These are phyloP conservation scores for Vaccinium vitisidaea DNA, from an alignment of 148 eudicot species.

Conservation along the genomic window DNA sequence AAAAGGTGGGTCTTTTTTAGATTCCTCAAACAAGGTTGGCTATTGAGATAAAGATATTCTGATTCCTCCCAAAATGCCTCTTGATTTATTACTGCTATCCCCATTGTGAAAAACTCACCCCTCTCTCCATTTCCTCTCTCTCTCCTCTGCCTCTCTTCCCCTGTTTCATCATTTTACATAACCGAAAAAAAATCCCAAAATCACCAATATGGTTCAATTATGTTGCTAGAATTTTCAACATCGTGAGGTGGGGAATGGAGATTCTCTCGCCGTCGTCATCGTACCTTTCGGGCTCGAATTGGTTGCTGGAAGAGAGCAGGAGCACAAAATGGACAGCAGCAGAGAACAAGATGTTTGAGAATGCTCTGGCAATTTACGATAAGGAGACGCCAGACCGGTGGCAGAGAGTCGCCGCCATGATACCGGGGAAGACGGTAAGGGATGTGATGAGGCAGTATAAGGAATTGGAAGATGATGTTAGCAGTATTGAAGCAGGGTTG, in stretches of 20 bases:
- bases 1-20: slow-evolving; percentile 56
- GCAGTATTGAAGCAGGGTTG: slow-evolving; percentile 77
- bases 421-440: slow-evolving; percentile 71
- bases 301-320: slow-evolving; percentile 68
- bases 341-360: slow-evolving; percentile 84
- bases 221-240: background rate
- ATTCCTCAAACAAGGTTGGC: slow-evolving; percentile 49
- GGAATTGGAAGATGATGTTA: slow-evolving; percentile 73
- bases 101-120: slow-evolving; percentile 50
- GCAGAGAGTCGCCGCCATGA: slow-evolving; percentile 72
- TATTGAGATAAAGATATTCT: slow-evolving; percentile 51
- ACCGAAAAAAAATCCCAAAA: background rate
- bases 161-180: background rate
- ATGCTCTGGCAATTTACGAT: slow-evolving; percentile 72
- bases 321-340: slow-evolving; percentile 66
- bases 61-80: slow-evolving; percentile 53
- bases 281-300: slow-evolving; percentile 55
- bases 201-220: background rate
- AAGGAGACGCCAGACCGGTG: slow-evolving; percentile 87
- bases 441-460: slow-evolving; percentile 78
- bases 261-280: slow-evolving; percentile 51
- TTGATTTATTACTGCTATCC: slow-evolving; percentile 39
- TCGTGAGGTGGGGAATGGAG: slow-evolving; percentile 69
- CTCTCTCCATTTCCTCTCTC: slow-evolving; percentile 34
- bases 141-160: slow-evolving; percentile 26